Evolutionary conservation across 768 basidiomycete species (phyloP), one percentile per base, ranked within the genome.

Genomic region (Leccinum rimulosum): DNA sequence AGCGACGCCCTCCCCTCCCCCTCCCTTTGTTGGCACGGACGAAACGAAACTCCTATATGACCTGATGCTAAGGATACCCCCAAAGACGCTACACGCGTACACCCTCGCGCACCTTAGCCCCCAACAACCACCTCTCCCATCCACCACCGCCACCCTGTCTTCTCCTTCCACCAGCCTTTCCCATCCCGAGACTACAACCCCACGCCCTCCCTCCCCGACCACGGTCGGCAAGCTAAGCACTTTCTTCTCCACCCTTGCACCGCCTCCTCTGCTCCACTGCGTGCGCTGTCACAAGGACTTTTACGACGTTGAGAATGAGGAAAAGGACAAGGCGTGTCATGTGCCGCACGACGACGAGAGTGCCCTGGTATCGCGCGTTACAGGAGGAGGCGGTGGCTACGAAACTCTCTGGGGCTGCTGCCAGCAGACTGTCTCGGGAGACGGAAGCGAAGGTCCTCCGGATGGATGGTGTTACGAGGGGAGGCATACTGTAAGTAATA

Each of bases 401-500:
- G 80, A 82, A 69, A 82, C 90, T 0, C 74, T 85, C 2, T 93
- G 84, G 82, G 83, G 81, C 3, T 93, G 91, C 73, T 93, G 90
- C 70, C 87, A 82, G 8, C 77, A 80, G 66, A 86, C 82, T 0
- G 86, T 85, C 6, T 85, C 89, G 27, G 90, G 90, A 0, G 84
- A 87, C 62, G 90, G 91, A 1, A 87, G 89, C 61, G 87, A 87
- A 75, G 90, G 90, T 0, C 90, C 91, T 1, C 91, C 90, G 1
- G 88, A 91, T 68, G 91, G 90, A 1, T 93, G 89, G 89, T 93
- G 90, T 66, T 92, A 91, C 65, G 89, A 92, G 70, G 90, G 90
- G 4, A 82, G 80, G 70, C 90, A 93, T 70, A 91, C 90, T 8
- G 84, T 80, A 47, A 58, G 67, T 52, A 6, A 10, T n/a, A 14